Base-by-base conservation (phyloP, 1,284 basidiomycete species). In the Cutaneotrichosporon spelunceum region DNA sequence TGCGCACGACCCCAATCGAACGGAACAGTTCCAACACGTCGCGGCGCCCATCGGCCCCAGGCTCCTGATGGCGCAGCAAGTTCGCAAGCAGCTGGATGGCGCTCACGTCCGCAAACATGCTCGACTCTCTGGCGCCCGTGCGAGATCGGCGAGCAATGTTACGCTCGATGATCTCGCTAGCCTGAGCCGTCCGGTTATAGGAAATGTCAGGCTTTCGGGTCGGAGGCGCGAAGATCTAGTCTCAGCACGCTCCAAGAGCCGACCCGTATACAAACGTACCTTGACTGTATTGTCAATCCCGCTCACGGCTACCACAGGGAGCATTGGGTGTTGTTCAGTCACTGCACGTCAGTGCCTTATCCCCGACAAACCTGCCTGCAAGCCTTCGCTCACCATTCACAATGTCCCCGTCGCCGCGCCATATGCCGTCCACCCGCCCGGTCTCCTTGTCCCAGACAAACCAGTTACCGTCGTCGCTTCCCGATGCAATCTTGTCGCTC, bases 271-370 rank as follows among this genome's bases (percentile, higher is more conserved):
- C 29, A 27, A 33, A 70, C 80, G 66, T 61, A 89, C 89, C 83
- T 96, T 96, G 64, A 95, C 84, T 1, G 90, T 91, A 8, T 84
- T 82, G 75, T 96, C 93, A 63, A 97, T 95, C 1, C 93, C 93
- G 71, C 88, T 91, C 42, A 90, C 87, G 1, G 92, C 92, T 29
- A 93, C 77, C 27, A 96, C 78, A 0, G 93, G 93, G 19, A 83
- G 62, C 83, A 81, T 73, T 0, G 93, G 93, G 71, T 96, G 92
- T 2, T 86, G 86, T 74, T 93, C 90, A 64, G 96, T 85, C 26
- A 83, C 82, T 75, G 56, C 0, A 23, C 3, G 49, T 58, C 19
- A 57, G 49, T 33, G 30, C 16, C 4, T 10, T 52, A 39, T 19
- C 19, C 39, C 19, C 16, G 19, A 7, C 39, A 13, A 10, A 39